These are phyloP conservation scores for Claviceps sp. DNA, from an alignment of 2,329 filamentous ascomycete genomes.

Conservation along the genomic window DNA sequence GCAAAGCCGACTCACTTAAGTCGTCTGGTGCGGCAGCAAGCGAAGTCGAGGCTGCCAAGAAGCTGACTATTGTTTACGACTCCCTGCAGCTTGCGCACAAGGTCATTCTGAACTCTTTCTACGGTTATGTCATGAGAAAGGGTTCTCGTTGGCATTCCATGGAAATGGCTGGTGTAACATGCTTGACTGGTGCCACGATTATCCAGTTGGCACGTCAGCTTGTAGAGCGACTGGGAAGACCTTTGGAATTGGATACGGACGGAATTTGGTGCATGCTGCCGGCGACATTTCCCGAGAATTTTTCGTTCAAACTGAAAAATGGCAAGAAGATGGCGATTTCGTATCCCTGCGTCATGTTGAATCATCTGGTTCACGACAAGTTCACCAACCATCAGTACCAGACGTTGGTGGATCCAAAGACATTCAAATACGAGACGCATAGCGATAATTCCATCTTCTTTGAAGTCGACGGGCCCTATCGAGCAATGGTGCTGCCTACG, in stretches of 20 bases:
- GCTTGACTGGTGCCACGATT: slow-evolving; percentile 87
- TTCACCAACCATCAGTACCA: slow-evolving; percentile 99
- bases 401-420: slow-evolving; percentile 64
- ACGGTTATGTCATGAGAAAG: slow-evolving; percentile 98
- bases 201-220: slow-evolving; percentile 92
- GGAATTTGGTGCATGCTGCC: slow-evolving; percentile 99
- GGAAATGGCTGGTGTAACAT: slow-evolving; percentile 98
- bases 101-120: slow-evolving; percentile 98
- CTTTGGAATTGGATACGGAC: slow-evolving; percentile 90
- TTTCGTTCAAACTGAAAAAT: slow-evolving; percentile 83
- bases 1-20: slow-evolving; percentile 80
- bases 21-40: slow-evolving; percentile 58
- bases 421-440: slow-evolving; percentile 86
- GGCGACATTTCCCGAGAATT: slow-evolving; percentile 92
- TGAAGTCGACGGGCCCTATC: slow-evolving; percentile 95
- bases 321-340: slow-evolving; percentile 96
- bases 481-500: slow-evolving; percentile 90
- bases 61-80: slow-evolving; percentile 96
- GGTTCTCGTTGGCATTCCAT: slow-evolving; percentile 98
- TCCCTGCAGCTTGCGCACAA: slow-evolving; percentile 95
- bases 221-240: slow-evolving; percentile 84
- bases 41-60: slow-evolving; percentile 90
- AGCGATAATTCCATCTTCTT: slow-evolving; percentile 99
- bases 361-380: slow-evolving; percentile 84
- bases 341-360: slow-evolving; percentile 98